These are phyloP conservation scores for Fusarium austroafricanum DNA, from an alignment of 2,329 filamentous ascomycete genomes.

Conservation along the genomic window DNA sequence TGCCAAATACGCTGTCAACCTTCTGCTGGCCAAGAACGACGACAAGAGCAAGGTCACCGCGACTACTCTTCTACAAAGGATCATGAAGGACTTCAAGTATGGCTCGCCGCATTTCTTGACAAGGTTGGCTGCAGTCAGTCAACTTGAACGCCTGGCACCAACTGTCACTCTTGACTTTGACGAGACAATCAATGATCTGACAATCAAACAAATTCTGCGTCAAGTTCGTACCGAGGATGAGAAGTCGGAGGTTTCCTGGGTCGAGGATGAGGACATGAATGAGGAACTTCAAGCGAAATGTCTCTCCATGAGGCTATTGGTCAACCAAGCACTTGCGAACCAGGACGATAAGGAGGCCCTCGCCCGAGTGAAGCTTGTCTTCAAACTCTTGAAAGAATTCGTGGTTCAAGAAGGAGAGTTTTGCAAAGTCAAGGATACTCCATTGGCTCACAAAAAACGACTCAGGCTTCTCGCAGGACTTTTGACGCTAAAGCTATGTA, in stretches of 20 bases:
- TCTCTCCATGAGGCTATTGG: slow-evolving; percentile 84
- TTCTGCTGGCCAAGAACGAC: slow-evolving; percentile 79
- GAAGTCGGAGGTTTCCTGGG: slow-evolving; percentile 71
- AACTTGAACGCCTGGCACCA: slow-evolving; percentile 80
- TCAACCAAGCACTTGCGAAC: slow-evolving; percentile 81
- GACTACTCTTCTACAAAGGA: slow-evolving; percentile 82
- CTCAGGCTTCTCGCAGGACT: slow-evolving; percentile 85
- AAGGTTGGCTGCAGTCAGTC: slow-evolving; percentile 77
- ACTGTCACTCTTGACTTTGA: slow-evolving; percentile 78
- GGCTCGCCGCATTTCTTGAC: slow-evolving; percentile 79
- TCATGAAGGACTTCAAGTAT: slow-evolving; percentile 79
- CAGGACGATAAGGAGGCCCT: slow-evolving; percentile 65
- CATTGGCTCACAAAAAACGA: slow-evolving; percentile 80
- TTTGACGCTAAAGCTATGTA: slow-evolving; percentile 85
- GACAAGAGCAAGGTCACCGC: slow-evolving; percentile 85
- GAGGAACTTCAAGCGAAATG: slow-evolving; percentile 86
- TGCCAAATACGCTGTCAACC: slow-evolving; percentile 93
- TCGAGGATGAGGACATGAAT: slow-evolving; percentile 74
- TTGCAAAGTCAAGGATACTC: slow-evolving; percentile 79
- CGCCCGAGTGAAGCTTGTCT: slow-evolving; percentile 74
- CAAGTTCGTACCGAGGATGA: slow-evolving; percentile 73
- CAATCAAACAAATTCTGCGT: slow-evolving; percentile 78
- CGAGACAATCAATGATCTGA: slow-evolving; percentile 82
- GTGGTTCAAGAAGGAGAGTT: slow-evolving; percentile 83
- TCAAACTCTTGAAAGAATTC: slow-evolving; percentile 81